These are phyloP conservation scores for Diplogelasinospora grovesii DNA, from an alignment of 495 filamentous ascomycete genomes.

Conservation along the genomic window DNA sequence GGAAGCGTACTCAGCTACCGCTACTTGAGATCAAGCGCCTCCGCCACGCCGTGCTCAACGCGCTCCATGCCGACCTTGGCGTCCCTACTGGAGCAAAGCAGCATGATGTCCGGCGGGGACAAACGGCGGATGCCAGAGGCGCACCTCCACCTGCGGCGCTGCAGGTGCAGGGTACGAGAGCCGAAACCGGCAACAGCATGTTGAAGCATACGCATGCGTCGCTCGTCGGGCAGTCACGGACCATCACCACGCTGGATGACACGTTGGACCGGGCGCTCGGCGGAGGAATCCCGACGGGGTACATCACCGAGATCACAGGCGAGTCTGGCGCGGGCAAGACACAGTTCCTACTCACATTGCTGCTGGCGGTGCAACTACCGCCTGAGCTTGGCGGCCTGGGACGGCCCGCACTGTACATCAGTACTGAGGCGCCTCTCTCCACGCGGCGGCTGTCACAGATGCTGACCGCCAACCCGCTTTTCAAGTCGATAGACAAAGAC, in stretches of 20 bases:
- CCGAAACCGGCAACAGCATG: slow-evolving; percentile 8
- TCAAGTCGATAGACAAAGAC: slow-evolving; percentile 39
- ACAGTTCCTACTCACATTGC: slow-evolving; percentile 79
- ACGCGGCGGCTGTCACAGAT: slow-evolving; percentile 77
- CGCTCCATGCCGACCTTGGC: slow-evolving; percentile 60
- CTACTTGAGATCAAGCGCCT: slow-evolving; percentile 71
- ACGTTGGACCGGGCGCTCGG: slow-evolving; percentile 65
- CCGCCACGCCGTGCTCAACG: slow-evolving; percentile 52
- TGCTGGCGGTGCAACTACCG: slow-evolving; percentile 75
- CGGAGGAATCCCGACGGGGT: slow-evolving; percentile 79
- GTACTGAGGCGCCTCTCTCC: slow-evolving; percentile 81
- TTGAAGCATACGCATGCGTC: slow-evolving; percentile 32
- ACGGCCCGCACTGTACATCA: slow-evolving; percentile 77
- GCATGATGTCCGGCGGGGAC: not conserved
- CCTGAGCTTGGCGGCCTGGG: slow-evolving; percentile 62
- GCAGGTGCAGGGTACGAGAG: too few species aligned
- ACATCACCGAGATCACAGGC: slow-evolving; percentile 85
- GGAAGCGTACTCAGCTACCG: slow-evolving; percentile 77
- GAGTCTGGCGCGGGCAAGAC: slow-evolving; percentile 97
- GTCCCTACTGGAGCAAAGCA: slow-evolving; percentile 15
- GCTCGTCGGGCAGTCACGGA: slow-evolving; percentile 43
- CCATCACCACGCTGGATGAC: slow-evolving; percentile 75
- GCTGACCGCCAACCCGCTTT: slow-evolving; percentile 56
- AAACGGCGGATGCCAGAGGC: not conserved
- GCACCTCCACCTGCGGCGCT: not conserved